A percentile compares a stretch with the other conserved stretches of the same genome.
These are phyloP conservation scores for Cryptococcus wingfieldii DNA, from an alignment of 1,284 basidiomycete genomes.

Conservation along the genomic window DNA sequence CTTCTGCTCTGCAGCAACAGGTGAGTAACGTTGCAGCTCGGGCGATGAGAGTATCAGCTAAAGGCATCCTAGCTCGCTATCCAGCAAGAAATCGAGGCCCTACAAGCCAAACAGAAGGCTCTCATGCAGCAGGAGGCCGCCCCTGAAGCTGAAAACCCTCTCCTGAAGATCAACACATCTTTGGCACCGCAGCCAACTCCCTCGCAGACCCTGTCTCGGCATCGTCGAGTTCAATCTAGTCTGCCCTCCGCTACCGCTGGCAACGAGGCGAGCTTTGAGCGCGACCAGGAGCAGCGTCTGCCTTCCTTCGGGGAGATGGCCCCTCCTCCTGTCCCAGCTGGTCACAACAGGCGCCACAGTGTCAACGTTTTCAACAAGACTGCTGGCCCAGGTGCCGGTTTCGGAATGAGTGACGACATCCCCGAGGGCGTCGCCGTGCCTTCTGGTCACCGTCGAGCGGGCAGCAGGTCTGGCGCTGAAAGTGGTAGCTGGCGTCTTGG, in stretches of 20 bases:
- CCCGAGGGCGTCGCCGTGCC: slow-evolving; percentile 36
- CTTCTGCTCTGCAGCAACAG: slow-evolving; percentile 72
- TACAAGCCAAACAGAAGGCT: slow-evolving; percentile 83
- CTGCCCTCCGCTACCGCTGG: slow-evolving; percentile 46
- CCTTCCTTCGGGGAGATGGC: slow-evolving; percentile 29
- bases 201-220: slow-evolving; percentile 51
- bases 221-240: slow-evolving; percentile 82
- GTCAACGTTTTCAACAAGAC: slow-evolving; percentile 67
- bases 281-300: slow-evolving; percentile 10
- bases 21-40: slow-evolving; percentile 49
- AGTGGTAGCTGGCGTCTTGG: slow-evolving; percentile 73
- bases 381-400: slow-evolving; percentile 32
- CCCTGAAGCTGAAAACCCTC: slow-evolving; percentile 60
- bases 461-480: slow-evolving; percentile 49
- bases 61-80: slow-evolving; percentile 64
- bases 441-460: slow-evolving; percentile 70
- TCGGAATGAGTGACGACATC: slow-evolving; percentile 33
- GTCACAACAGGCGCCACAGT: slow-evolving; percentile 88
- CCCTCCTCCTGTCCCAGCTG: slow-evolving; percentile 42
- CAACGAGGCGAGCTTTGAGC: slow-evolving; percentile 5
- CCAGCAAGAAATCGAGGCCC: slow-evolving; percentile 82
- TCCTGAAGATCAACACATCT: slow-evolving; percentile 29
- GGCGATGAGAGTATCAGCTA: neutral
- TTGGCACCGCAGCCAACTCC: slow-evolving; percentile 21
- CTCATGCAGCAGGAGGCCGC: slow-evolving; percentile 80